Percentiles rank a stretch among this genome's conserved stretches.
phyloP scores from a whole-genome alignment of 2,329 filamentous ascomycete genomes.

The Oidium heveae region DNA sequence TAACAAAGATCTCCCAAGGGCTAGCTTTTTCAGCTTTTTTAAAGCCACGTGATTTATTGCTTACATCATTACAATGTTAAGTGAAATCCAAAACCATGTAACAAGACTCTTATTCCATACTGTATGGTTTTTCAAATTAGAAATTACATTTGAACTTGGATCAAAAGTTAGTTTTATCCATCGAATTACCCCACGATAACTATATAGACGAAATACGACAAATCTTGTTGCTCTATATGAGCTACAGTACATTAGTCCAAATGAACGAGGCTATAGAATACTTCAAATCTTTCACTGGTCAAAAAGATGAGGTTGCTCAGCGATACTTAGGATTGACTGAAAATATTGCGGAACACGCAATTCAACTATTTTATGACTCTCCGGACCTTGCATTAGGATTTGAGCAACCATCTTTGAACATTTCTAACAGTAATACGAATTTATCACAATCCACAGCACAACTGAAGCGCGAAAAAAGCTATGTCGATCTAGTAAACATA shows the following conservation, averaged over 20 bases:
- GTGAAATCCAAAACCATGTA: too few relatives aligned
- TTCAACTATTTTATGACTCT: constrained; percentile 76
- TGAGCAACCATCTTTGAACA: background rate
- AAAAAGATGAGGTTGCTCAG: constrained; percentile 45
- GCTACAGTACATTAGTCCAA: background rate
- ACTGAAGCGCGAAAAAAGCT: constrained; percentile 2
- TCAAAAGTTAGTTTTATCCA: background rate
- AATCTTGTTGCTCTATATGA: too few relatives aligned
- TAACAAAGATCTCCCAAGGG: too few relatives aligned
- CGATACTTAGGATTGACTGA: constrained; percentile 72
- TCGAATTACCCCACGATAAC: too few relatives aligned
- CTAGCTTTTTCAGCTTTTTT: too few relatives aligned
- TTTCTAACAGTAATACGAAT: constrained; percentile 8
- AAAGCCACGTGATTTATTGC: too few relatives aligned
- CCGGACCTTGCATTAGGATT: constrained; percentile 32
- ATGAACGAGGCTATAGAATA: constrained; percentile 40
- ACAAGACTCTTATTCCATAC: too few relatives aligned
- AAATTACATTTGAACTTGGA: too few relatives aligned
- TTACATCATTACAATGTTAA: too few relatives aligned
- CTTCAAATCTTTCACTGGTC: constrained; percentile 63
- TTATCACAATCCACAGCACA: constrained; percentile 11
- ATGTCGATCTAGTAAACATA: constrained; percentile 22
- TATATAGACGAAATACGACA: too few relatives aligned
- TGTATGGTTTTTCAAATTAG: too few relatives aligned
- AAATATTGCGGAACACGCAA: constrained; percentile 59